These are phyloP conservation scores for Tripidium arundinaceum DNA, from an alignment of 202 grass and related monocot genomes.

Conservation along the genomic window DNA sequence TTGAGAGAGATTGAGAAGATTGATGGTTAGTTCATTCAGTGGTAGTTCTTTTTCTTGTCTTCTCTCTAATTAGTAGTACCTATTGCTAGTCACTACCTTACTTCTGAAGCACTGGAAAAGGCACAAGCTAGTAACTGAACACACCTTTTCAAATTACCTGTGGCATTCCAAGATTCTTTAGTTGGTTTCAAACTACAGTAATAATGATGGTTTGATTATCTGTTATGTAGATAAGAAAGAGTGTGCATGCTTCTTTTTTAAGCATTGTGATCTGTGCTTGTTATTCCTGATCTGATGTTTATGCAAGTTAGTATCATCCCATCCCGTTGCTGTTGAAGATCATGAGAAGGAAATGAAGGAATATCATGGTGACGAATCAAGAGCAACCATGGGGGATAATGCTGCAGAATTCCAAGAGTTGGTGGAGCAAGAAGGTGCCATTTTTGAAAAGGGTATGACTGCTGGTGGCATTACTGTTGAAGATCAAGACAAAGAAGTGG, in stretches of 20 bases:
- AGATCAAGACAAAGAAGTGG: conserved; percentile 4
- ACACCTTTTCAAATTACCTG: neutral
- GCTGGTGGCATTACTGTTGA: conserved; percentile 1
- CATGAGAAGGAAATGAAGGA: conserved; percentile 16
- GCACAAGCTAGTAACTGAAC: neutral
- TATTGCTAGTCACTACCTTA: neutral
- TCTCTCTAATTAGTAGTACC: neutral
- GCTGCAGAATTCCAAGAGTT: neutral
- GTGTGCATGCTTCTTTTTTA: neutral
- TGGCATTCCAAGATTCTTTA: neutral
- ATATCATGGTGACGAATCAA: neutral
- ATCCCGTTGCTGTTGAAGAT: conserved; percentile 27
- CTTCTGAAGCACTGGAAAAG: neutral
- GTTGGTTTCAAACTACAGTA: neutral
- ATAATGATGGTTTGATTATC: neutral
- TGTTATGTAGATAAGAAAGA: neutral
- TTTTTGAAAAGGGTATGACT: neutral
- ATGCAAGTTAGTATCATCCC: conserved; percentile 32
- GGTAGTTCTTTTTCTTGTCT: neutral
- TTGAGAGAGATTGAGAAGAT: no score
- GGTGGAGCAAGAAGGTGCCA: conserved; percentile 12
- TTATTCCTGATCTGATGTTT: neutral
- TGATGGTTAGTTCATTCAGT: neutral
- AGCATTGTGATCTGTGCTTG: neutral
- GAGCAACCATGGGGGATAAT: neutral